Evolutionary conservation across 306 rosid genomes (phyloP).

Genomic region (Gastrolobium bilobum): DNA sequence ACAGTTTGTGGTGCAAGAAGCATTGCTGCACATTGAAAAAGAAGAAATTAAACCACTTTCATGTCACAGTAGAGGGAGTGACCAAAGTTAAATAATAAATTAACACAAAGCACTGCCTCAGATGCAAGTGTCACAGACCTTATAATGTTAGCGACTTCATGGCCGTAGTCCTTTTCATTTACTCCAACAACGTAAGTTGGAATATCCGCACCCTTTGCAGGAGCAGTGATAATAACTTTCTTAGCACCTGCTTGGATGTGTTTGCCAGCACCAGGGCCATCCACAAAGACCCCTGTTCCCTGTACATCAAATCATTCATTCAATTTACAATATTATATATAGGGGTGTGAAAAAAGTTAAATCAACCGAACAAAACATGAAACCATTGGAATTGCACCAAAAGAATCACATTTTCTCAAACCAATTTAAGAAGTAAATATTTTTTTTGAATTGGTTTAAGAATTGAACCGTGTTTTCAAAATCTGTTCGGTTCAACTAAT

Average conservation of each 20-base stretch:
- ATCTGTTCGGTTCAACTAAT: no score
- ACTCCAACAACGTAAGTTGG: constrained; percentile 96
- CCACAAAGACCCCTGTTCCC: constrained; percentile 99
- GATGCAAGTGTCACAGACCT: constrained; percentile 56
- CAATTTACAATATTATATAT: neutral
- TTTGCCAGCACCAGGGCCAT: constrained; percentile 98
- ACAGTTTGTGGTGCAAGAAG: constrained; percentile 98
- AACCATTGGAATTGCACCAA: no score
- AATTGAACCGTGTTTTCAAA: no score
- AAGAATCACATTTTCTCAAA: no score
- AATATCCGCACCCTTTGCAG: constrained; percentile 98
- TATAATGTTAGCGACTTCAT: constrained; percentile 76
- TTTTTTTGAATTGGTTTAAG: no score
- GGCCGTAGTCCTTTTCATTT: constrained; percentile 80
- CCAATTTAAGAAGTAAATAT: no score
- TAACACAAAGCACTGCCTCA: neutral
- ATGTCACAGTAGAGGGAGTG: neutral
- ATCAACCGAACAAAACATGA: no score
- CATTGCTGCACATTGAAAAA: constrained; percentile 70
- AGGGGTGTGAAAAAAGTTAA: no score
- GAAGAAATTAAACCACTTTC: neutral
- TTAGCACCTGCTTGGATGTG: constrained; percentile 99
- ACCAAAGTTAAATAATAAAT: neutral
- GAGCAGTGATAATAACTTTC: constrained; percentile 98
- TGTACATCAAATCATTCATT: constrained; percentile 49